Percentiles rank a stretch among this genome's conserved stretches.
These are phyloP conservation scores for Metschnikowia anglica DNA, from an alignment of 805 yeast genomes.

Conservation along the genomic window DNA sequence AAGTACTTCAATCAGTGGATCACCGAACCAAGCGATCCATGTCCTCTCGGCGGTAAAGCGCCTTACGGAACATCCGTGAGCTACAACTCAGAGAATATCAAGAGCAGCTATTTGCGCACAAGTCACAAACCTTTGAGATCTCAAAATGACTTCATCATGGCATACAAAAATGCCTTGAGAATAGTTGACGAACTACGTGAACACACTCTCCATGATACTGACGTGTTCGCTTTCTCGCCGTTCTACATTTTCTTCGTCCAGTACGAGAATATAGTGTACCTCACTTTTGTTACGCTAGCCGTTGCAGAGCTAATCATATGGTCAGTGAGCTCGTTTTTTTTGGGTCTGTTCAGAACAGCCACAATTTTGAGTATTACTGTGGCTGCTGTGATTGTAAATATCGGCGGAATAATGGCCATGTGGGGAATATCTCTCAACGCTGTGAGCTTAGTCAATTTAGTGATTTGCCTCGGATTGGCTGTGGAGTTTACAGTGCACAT, in stretches of 20 bases:
- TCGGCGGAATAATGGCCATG: conserved; percentile 77
- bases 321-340: conserved; percentile 49
- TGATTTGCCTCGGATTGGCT: conserved; percentile 90
- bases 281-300: conserved; percentile 54
- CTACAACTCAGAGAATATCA: conserved; percentile 38
- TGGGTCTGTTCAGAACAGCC: conserved; percentile 70
- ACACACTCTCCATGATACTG: conserved; percentile 33
- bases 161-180: conserved; percentile 69
- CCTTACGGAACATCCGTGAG: conserved; percentile 64
- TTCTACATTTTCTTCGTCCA: conserved; percentile 93
- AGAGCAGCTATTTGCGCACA: conserved; percentile 71
- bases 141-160: conserved; percentile 79
- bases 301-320: conserved; percentile 56
- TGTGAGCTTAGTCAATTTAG: conserved; percentile 80
- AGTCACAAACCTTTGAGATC: conserved; percentile 78
- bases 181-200: conserved; percentile 56
- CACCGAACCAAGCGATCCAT: conserved; percentile 76
- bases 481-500: conserved; percentile 93
- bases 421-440: conserved; percentile 83
- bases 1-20: conserved; percentile 79
- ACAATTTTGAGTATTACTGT: conserved; percentile 57
- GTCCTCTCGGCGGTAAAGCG: conserved; percentile 95
- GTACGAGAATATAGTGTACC: conserved; percentile 61
- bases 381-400: conserved; percentile 60
- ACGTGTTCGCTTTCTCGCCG: conserved; percentile 86